These are phyloP conservation scores for Rhinocladiella similis DNA, from an alignment of 2,329 filamentous ascomycete species.

Conservation along the genomic window DNA sequence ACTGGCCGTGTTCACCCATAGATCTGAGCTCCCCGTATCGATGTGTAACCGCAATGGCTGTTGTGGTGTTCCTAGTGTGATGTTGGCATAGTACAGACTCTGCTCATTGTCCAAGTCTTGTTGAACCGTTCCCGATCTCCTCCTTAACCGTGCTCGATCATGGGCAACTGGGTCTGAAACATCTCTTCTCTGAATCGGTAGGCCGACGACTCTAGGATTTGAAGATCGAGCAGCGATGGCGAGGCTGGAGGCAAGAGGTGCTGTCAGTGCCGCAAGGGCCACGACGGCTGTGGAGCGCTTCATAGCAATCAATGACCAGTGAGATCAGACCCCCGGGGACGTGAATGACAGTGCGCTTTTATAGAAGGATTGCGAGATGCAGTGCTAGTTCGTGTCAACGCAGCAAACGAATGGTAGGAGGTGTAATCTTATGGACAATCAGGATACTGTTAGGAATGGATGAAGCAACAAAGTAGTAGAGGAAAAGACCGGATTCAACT, in stretches of 20 bases:
- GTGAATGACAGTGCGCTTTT: neutral
- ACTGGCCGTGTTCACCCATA: slow-evolving; percentile 65
- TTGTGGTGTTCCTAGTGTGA: slow-evolving; percentile 56
- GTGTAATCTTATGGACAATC: neutral
- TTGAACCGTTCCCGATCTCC: slow-evolving; percentile 20
- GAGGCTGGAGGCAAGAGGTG: slow-evolving; percentile 28
- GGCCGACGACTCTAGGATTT: slow-evolving; percentile 25
- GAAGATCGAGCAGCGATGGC: slow-evolving; percentile 24
- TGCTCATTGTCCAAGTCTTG: slow-evolving; percentile 27
- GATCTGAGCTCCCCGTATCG: slow-evolving; percentile 64
- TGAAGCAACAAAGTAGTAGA: neutral
- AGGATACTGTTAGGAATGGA: neutral
- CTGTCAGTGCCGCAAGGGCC: slow-evolving; percentile 10
- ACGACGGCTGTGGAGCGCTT: slow-evolving; percentile 11
- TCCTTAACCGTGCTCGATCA: slow-evolving; percentile 20
- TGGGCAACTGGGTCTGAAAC: slow-evolving; percentile 22
- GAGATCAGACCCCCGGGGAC: too few species aligned
- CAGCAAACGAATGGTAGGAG: neutral
- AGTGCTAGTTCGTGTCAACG: neutral
- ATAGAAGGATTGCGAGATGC: neutral
- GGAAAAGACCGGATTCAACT: neutral
- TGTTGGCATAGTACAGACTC: slow-evolving; percentile 53
- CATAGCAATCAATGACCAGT: slow-evolving; percentile 4
- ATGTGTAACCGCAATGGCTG: slow-evolving; percentile 59
- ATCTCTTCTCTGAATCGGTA: slow-evolving; percentile 24